These are phyloP conservation scores for Hsuehochloa calcarea DNA, from an alignment of 176 grass and related monocot species.

Conservation along the genomic window DNA sequence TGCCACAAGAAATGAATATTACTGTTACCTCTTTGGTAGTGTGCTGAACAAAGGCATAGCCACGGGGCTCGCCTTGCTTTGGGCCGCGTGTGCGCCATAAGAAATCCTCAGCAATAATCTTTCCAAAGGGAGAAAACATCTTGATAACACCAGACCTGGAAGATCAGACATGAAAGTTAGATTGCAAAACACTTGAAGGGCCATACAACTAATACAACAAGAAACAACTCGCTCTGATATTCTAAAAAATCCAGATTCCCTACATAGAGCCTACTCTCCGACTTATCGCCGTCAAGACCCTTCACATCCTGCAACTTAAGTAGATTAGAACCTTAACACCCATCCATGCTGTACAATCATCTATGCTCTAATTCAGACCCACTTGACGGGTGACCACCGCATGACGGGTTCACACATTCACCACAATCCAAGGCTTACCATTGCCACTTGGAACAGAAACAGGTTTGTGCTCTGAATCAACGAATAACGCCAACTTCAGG, in stretches of 20 bases:
- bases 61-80: constrained; percentile 79
- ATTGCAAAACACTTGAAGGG: background rate
- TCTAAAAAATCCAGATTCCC: constrained; percentile 82
- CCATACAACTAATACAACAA: background rate
- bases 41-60: constrained; percentile 92
- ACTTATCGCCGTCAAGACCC: constrained; percentile 40
- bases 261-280: constrained; percentile 70
- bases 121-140: constrained; percentile 89
- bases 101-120: constrained; percentile 76
- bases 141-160: constrained; percentile 75
- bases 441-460: constrained; percentile 19
- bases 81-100: constrained; percentile 80
- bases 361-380: constrained; percentile 5
- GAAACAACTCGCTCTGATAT: constrained; percentile 66
- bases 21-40: constrained; percentile 80
- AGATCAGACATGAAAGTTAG: constrained; percentile 18
- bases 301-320: constrained; percentile 50
- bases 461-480: background rate
- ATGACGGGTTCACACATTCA: background rate
- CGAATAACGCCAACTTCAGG: background rate
- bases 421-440: background rate
- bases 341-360: background rate
- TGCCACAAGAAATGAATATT: constrained; percentile 28
- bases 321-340: constrained; percentile 16
- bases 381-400: background rate